Evolutionary conservation across 1,284 basidiomycete species (phyloP).

Genomic region (Melampsora occidentalis): DNA sequence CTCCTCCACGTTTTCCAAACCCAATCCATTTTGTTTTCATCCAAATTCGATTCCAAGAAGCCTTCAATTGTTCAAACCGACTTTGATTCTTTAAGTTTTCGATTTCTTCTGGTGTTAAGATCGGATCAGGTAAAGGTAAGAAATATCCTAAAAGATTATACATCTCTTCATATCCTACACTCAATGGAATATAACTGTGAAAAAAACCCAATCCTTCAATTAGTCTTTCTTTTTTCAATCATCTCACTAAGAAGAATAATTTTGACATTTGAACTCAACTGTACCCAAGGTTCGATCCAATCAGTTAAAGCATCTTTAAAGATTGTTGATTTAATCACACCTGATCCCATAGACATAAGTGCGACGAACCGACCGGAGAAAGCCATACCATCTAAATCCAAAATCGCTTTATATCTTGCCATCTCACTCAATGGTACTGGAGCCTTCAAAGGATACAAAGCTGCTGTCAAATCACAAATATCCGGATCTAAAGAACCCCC

Average conservation of each 20-base stretch:
- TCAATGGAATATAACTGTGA: slow-evolving; percentile 37
- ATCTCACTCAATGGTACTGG: slow-evolving; percentile 40
- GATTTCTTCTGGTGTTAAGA: neutral
- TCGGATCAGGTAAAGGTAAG: slow-evolving; percentile 16
- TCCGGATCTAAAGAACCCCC: slow-evolving; percentile 16
- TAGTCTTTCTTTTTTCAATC: too few species aligned
- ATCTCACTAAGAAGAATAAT: too few species aligned
- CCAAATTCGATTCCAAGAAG: neutral
- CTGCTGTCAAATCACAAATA: slow-evolving; percentile 24
- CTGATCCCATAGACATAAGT: slow-evolving; percentile 42
- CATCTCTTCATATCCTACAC: slow-evolving; percentile 38
- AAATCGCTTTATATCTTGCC: slow-evolving; percentile 40
- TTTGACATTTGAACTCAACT: slow-evolving; percentile 25
- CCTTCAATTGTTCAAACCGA: slow-evolving; percentile 8
- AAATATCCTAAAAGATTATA: slow-evolving; percentile 42
- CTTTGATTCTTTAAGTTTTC: neutral
- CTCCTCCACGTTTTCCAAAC: neutral
- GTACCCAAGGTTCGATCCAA: slow-evolving; percentile 44
- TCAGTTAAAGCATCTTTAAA: slow-evolving; percentile 36
- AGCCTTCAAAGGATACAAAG: slow-evolving; percentile 34
- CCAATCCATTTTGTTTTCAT: neutral
- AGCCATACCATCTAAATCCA: slow-evolving; percentile 44
- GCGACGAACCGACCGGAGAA: slow-evolving; percentile 43
- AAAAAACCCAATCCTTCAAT: neutral
- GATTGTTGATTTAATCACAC: slow-evolving; percentile 39